These are phyloP conservation scores for Fraxinus ornus DNA, from an alignment of 305 asterid genomes.

Conservation along the genomic window DNA sequence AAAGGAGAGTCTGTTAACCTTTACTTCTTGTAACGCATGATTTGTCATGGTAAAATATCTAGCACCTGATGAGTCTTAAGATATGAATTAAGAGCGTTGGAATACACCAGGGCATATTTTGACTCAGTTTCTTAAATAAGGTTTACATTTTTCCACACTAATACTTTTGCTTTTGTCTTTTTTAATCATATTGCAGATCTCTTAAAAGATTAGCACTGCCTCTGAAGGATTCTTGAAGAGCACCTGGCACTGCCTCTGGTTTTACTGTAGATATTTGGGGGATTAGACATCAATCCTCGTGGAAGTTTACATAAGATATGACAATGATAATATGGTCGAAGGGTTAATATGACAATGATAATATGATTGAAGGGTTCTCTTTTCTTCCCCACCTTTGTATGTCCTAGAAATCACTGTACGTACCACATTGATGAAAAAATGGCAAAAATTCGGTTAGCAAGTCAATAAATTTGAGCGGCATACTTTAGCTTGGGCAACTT, in stretches of 20 bases:
- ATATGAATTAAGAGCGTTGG: background rate
- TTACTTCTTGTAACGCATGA: background rate
- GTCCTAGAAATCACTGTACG: background rate
- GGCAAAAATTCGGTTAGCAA: background rate
- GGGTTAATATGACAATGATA: background rate
- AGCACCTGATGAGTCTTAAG: background rate
- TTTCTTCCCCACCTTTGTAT: background rate
- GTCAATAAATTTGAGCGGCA: background rate
- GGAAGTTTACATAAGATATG: background rate
- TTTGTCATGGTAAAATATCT: background rate
- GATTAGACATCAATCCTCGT: background rate
- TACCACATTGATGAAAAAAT: background rate
- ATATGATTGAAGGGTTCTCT: background rate
- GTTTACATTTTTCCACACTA: background rate
- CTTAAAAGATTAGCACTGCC: background rate
- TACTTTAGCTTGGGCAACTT: background rate
- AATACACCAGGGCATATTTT: background rate
- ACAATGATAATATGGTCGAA: background rate
- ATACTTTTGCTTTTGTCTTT: background rate
- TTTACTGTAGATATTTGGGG: slow-evolving; percentile 30
- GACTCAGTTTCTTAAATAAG: background rate
- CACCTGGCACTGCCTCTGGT: slow-evolving; percentile 20
- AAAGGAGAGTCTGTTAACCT: background rate
- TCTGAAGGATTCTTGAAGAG: slow-evolving; percentile 18
- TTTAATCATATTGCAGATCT: slow-evolving; percentile 18